Percentiles rank a stretch among this genome's conserved stretches.
These are phyloP conservation scores for Aspergillus chevalieri DNA, from an alignment of 2,329 filamentous ascomycete species.

Conservation along the genomic window DNA sequence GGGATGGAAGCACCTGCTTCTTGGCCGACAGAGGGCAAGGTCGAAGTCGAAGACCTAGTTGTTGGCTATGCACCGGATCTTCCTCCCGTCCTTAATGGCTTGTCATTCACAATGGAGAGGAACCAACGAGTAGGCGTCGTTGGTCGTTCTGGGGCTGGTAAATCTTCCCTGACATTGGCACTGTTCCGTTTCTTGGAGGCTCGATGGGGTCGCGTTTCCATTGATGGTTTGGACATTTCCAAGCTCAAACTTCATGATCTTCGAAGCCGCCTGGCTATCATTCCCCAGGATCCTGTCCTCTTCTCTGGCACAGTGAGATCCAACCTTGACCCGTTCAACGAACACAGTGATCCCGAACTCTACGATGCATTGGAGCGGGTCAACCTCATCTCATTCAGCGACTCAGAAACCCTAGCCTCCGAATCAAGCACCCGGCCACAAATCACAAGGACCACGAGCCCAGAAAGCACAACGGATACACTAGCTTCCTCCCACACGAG, in stretches of 20 bases:
- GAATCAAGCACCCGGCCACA: neutral
- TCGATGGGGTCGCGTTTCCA: constrained; percentile 15
- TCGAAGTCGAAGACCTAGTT: constrained; percentile 67
- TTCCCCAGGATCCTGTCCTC: constrained; percentile 74
- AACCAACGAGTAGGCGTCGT: constrained; percentile 23
- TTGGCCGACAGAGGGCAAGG: constrained; percentile 67
- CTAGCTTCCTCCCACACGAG: constrained; percentile 3
- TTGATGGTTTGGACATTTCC: constrained; percentile 44
- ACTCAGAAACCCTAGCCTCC: constrained; percentile 27
- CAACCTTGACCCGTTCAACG: constrained; percentile 70
- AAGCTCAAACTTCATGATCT: constrained; percentile 46
- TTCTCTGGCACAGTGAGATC: constrained; percentile 71
- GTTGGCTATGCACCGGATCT: constrained; percentile 66
- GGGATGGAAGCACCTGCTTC: constrained; percentile 59
- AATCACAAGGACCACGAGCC: neutral
- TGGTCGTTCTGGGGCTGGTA: constrained; percentile 25
- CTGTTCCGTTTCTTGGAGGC: constrained; percentile 21
- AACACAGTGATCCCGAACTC: constrained; percentile 62
- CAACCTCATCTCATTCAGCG: constrained; percentile 52
- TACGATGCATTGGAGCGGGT: constrained; percentile 64
- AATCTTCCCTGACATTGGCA: constrained; percentile 20
- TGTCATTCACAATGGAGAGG: constrained; percentile 16
- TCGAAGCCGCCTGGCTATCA: constrained; percentile 67
- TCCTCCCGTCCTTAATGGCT: constrained; percentile 31
- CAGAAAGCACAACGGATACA: constrained; percentile 1